Conservation (phyloP, 768 basidiomycete genomes). For the Suillus subalutaceus region DNA sequence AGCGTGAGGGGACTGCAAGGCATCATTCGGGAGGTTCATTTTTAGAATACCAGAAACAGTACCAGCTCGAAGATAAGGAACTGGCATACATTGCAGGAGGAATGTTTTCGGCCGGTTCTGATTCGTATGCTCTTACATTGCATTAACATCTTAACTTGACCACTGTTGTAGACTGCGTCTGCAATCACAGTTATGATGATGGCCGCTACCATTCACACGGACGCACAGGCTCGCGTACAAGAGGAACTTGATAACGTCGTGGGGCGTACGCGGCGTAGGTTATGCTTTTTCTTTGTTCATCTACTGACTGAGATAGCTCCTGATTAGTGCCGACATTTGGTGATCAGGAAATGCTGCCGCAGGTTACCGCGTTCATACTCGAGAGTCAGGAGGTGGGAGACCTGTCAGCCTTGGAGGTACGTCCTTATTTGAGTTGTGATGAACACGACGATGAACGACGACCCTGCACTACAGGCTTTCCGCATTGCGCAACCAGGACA, state of each 20-base stretch:
- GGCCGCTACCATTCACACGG: constrained; percentile 55
- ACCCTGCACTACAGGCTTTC: constrained; percentile 46
- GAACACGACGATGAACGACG: neutral
- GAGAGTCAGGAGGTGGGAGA: constrained; percentile 43
- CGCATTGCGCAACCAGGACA: constrained; percentile 63
- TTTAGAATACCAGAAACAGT: constrained; percentile 39
- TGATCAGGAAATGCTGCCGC: constrained; percentile 37
- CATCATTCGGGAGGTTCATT: constrained; percentile 40
- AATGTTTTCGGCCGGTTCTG: constrained; percentile 46
- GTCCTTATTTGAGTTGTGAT: neutral
- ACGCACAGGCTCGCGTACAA: constrained; percentile 51
- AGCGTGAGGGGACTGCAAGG: constrained; percentile 28
- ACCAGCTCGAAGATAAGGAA: constrained; percentile 37
- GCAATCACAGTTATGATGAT: constrained; percentile 57
- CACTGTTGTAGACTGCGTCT: constrained; percentile 35
- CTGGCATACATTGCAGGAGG: constrained; percentile 42
- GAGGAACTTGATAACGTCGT: constrained; percentile 55
- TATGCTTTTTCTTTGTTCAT: neutral
- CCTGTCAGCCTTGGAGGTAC: constrained; percentile 35
- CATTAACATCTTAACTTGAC: neutral
- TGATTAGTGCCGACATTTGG: constrained; percentile 40
- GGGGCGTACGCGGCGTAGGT: constrained; percentile 38
- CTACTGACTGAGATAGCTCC: neutral
- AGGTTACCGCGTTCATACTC: constrained; percentile 39
- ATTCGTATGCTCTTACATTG: constrained; percentile 31